These are phyloP conservation scores for Prinsepia uniflora DNA, from an alignment of 306 rosid species.

Conservation along the genomic window DNA sequence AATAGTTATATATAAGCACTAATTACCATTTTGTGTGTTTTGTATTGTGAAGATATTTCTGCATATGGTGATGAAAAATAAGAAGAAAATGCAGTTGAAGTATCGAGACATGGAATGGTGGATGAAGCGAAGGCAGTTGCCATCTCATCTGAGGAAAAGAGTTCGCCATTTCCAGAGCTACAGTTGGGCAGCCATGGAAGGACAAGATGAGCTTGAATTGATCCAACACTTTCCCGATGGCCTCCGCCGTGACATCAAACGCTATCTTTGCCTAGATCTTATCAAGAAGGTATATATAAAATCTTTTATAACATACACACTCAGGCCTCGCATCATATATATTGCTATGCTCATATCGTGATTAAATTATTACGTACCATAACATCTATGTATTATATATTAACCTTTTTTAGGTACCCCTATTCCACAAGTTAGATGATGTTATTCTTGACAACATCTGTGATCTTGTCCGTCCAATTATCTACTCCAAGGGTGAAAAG, in stretches of 20 bases:
- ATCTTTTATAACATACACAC: background rate
- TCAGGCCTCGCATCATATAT: too few relatives aligned
- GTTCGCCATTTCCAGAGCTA: slow-evolving; percentile 30
- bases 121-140: slow-evolving; percentile 41
- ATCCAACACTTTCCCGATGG: slow-evolving; percentile 36
- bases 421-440: slow-evolving; percentile 35
- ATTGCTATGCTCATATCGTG: too few relatives aligned
- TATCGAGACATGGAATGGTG: slow-evolving; percentile 40
- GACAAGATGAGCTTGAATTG: slow-evolving; percentile 32
- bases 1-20: too few relatives aligned
- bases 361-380: too few relatives aligned
- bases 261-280: slow-evolving; percentile 41
- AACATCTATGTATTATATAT: too few relatives aligned
- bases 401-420: slow-evolving; percentile 25
- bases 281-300: slow-evolving; percentile 28
- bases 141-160: slow-evolving; percentile 30
- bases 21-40: too few relatives aligned
- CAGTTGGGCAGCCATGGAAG: slow-evolving; percentile 32
- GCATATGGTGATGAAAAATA: slow-evolving; percentile 29
- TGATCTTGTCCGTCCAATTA: slow-evolving; percentile 27
- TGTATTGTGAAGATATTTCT: slow-evolving; percentile 23
- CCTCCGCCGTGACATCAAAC: slow-evolving; percentile 38
- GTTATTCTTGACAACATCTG: slow-evolving; percentile 39
- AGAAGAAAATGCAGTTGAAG: slow-evolving; percentile 30
- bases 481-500: slow-evolving; percentile 39